Base-by-base conservation (phyloP, 2,329 filamentous ascomycete genomes). In the Orbilia javanica region DNA sequence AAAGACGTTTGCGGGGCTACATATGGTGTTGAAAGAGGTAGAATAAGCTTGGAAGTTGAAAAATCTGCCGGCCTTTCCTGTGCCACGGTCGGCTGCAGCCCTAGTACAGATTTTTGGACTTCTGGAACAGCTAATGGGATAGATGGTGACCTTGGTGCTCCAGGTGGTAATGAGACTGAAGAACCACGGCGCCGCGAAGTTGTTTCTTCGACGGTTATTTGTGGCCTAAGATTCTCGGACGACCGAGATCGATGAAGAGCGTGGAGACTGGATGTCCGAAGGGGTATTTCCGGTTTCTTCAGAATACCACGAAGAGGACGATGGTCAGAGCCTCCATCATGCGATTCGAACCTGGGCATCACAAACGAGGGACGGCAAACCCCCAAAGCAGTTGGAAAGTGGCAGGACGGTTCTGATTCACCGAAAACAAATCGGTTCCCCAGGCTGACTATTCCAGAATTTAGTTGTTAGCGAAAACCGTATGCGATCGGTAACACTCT, bases 231-330 rank as follows among this genome's bases (percentile, higher is more conserved):
- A 27, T 72, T 78, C 8, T 71, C 66, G 1, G 74, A 67, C 15
- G 74, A 78, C 6, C 29, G 67, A 5, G 74, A 78, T 36, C 74
- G 60, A 27, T 44, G 48, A n/a, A 72, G 25, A n/a, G 62, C 67
- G 42, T 39, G 62, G 11, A 72, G 63, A n/a, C 74, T 78, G 7
- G 74, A 78, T 3, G n/a, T 68, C 18, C 74, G 50, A 11, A 44
- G 60, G 10, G 74, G 74, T 15, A 78, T 57, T 18, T 48, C 46
- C 18, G 74, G 74, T 31, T 53, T 71, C 44, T 78, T 78, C 31
- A 72, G n/a, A 18, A 78, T 46, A 8, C 62, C 53, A n/a, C 74
- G 74, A 15, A 78, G 42, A 13, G 52, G 67, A 1, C 39, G 67
- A 3, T 36, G 57, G 22, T 78, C 74, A 22, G 67, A 68, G 27